Conservation (phyloP, 169 alveolate genomes). For the Cryptosporidium viatorum region DNA sequence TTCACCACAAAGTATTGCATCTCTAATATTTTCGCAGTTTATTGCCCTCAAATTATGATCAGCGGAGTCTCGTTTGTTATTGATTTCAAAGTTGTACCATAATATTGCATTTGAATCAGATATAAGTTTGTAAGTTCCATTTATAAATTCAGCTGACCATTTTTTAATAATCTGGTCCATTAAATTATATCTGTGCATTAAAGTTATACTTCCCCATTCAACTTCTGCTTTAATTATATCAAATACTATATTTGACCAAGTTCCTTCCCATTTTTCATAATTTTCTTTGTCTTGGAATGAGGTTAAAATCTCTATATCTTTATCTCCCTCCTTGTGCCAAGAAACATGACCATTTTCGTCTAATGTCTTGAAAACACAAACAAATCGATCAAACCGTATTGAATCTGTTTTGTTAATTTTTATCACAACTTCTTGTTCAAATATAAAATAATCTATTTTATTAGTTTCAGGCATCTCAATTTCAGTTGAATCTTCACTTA, state of each 20-base stretch:
- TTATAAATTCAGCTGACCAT: conserved; percentile 49
- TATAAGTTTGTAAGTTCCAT: not conserved
- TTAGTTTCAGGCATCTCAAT: conserved; percentile 15
- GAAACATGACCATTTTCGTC: conserved; percentile 24
- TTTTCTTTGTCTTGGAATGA: not conserved
- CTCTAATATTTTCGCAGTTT: not conserved
- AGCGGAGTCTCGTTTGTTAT: not conserved
- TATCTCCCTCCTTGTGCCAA: conserved; percentile 60
- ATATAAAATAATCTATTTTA: not conserved
- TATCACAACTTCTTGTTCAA: conserved; percentile 39
- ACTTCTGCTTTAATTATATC: conserved; percentile 47
- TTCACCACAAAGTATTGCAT: conserved; percentile 4
- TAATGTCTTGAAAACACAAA: conserved; percentile 42
- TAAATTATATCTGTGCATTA: conserved; percentile 65
- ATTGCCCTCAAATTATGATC: not conserved
- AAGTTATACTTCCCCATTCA: conserved; percentile 68
- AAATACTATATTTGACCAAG: conserved; percentile 21
- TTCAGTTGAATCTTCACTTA: conserved; percentile 32
- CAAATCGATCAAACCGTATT: not conserved
- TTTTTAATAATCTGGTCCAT: conserved; percentile 55
- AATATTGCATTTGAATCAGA: conserved; percentile 3
- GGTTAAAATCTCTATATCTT: conserved; percentile 41
- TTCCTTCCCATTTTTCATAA: conserved; percentile 39
- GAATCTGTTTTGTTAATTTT: not conserved
- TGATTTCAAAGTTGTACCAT: conserved; percentile 16